Evolutionary conservation across 495 filamentous ascomycete species (phyloP), one percentile per base, ranked within the genome.

Genomic region (Penicillium samsonianum): DNA sequence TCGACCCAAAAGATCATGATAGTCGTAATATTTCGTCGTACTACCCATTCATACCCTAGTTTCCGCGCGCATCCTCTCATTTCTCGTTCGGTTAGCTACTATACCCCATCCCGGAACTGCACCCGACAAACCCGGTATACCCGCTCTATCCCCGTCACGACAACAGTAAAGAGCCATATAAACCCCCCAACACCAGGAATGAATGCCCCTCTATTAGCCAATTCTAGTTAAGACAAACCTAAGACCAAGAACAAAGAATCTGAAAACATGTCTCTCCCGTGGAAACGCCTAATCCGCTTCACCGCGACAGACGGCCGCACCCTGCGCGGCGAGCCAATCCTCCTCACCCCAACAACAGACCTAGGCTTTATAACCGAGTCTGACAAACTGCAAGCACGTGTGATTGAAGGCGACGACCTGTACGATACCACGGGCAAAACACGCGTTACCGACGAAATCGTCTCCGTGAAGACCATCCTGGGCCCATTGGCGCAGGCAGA

Each of bases 251-350:
- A n/a, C 8, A 1, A 44, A 26, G 26, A 12, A 12, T 5, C 6
- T 3, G 22, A 55, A 22, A 35, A 46, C 17, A 58, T 65, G 62
- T 20, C 59, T 19, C 62, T 62, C 16, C 62, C 68, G 42, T 82
- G 80, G 80, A 61, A 73, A 59, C 73, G 80, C 49, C 67, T 82
- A 1, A 79, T 82, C 50, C 76, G 80, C 28, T 82, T 82, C 61
- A 69, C 71, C 10, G 71, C 76, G 12, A 72, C 71, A 4, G 75
- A 79, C 30, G 73, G 73, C 45, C 67, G 73, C 14, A 67, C 74
- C 8, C 71, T 77, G 12, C 70, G 69, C 28, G 80, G 80, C 43
- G 78, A 82, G 57, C 80, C 80, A 28, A 73, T 81, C 28, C 63
- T 81, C 10, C 73, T 73, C 7, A 65, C 61, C 1, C 45, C 61